These are phyloP conservation scores for Nitzschia putrida DNA, from an alignment of 108 stramenopile species.

Conservation along the genomic window DNA sequence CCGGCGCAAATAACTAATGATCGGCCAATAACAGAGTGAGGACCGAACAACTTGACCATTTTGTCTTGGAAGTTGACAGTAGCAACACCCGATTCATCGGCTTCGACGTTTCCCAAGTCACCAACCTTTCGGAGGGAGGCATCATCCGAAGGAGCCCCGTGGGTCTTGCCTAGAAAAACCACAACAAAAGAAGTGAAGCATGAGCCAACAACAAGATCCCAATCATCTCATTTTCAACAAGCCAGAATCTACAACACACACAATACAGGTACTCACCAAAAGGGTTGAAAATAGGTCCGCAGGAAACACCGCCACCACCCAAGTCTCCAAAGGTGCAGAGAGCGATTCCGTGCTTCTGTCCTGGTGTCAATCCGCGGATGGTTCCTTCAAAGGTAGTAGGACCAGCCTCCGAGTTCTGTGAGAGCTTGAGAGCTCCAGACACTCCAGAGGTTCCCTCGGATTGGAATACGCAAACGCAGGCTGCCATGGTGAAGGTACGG, in stretches of 20 bases:
- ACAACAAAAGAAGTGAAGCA: constrained; percentile 4
- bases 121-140: constrained; percentile 81
- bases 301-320: constrained; percentile 62
- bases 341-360: constrained; percentile 84
- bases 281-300: constrained; percentile 91
- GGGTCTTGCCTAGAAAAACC: constrained; percentile 54
- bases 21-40: constrained; percentile 91
- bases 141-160: constrained; percentile 87
- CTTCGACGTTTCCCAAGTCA: constrained; percentile 80
- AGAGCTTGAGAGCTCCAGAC: constrained; percentile 53
- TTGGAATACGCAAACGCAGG: constrained; percentile 44
- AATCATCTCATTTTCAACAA: background rate
- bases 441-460: constrained; percentile 43
- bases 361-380: constrained; percentile 81
- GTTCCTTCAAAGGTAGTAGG: constrained; percentile 67
- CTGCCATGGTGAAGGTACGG: constrained; percentile 31
- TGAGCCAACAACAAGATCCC: background rate
- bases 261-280: constrained; percentile 61
- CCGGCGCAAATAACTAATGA: constrained; percentile 85
- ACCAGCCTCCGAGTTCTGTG: constrained; percentile 71
- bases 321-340: constrained; percentile 86
- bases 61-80: constrained; percentile 75
- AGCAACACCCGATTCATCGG: constrained; percentile 65
- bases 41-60: constrained; percentile 86
- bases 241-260: no score